phyloP scores from a whole-genome alignment of 352 stramenopile species.

The Phytophthora citricola region DNA sequence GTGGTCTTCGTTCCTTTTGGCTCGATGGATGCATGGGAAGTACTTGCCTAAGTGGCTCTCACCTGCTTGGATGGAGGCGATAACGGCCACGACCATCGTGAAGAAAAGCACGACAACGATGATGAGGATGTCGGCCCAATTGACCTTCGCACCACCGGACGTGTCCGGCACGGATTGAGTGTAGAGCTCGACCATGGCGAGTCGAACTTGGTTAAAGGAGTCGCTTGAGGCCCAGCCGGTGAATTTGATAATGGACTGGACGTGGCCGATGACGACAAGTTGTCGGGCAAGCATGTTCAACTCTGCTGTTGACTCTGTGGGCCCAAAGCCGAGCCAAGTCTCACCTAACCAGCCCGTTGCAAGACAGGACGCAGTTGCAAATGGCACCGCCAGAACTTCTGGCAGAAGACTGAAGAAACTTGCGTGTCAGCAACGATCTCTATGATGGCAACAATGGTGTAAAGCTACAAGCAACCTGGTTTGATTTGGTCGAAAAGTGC shows the following conservation, averaged over 20 bases:
- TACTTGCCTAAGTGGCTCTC: slow-evolving; percentile 45
- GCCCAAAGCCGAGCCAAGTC: slow-evolving; percentile 28
- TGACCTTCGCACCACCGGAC: slow-evolving; percentile 41
- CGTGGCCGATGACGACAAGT: slow-evolving; percentile 1
- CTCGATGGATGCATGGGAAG: slow-evolving; percentile 41
- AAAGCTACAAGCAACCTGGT: neutral
- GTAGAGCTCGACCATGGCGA: slow-evolving; percentile 40
- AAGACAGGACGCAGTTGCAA: slow-evolving; percentile 24
- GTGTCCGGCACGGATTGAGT: slow-evolving; percentile 38
- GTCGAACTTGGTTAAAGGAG: slow-evolving; percentile 4
- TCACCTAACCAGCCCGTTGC: slow-evolving; percentile 38
- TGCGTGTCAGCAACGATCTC: slow-evolving; percentile 7
- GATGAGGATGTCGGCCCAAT: slow-evolving; percentile 42
- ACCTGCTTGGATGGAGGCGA: slow-evolving; percentile 46
- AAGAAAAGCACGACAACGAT: slow-evolving; percentile 40
- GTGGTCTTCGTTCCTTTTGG: slow-evolving; percentile 18
- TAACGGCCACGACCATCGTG: slow-evolving; percentile 44
- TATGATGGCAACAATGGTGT: neutral
- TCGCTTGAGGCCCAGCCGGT: slow-evolving; percentile 9
- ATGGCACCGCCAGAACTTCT: neutral
- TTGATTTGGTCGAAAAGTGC: neutral
- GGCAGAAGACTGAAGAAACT: neutral
- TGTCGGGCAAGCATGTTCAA: slow-evolving; percentile 13
- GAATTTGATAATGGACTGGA: slow-evolving; percentile 38
- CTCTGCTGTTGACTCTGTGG: slow-evolving; percentile 6